Percentiles rank a stretch among this genome's conserved stretches.
Conservation (phyloP, 768 basidiomycete genomes). For the Amanita inopinata region DNA sequence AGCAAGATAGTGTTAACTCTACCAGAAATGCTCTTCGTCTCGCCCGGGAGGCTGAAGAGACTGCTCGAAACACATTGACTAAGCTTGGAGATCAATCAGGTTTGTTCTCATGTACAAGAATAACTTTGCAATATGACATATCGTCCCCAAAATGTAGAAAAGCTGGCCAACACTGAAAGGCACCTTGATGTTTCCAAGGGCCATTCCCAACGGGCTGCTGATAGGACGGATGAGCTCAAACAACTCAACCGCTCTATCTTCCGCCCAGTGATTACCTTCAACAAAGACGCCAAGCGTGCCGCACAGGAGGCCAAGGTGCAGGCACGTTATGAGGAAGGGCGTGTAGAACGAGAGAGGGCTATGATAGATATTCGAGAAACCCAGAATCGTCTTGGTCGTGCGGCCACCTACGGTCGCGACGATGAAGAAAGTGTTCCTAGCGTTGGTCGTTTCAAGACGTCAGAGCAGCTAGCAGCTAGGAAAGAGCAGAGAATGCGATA, state of each 20-base stretch:
- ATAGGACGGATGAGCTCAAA: constrained; percentile 89
- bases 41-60: constrained; percentile 95
- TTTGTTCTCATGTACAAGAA: constrained; percentile 24
- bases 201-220: constrained; percentile 79
- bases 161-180: constrained; percentile 88
- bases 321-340: constrained; percentile 82
- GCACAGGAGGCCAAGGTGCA: constrained; percentile 80
- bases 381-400: constrained; percentile 76
- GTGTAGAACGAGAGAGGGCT: constrained; percentile 71
- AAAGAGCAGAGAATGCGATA: constrained; percentile 74
- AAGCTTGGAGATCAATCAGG: constrained; percentile 92
- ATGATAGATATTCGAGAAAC: constrained; percentile 81
- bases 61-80: constrained; percentile 72
- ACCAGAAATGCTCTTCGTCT: constrained; percentile 88
- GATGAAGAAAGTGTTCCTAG: constrained; percentile 36
- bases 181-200: constrained; percentile 90
- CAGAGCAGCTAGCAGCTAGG: constrained; percentile 41
- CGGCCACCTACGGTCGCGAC: constrained; percentile 49
- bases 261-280: constrained; percentile 82
- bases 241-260: constrained; percentile 94
- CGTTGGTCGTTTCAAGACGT: constrained; percentile 33
- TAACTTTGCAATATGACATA: constrained; percentile 1
- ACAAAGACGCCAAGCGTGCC: constrained; percentile 85
- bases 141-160: constrained; percentile 35
- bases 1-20: constrained; percentile 86